Conservation (phyloP, 352 stramenopile genomes). For the Saprolegnia diclina region DNA sequence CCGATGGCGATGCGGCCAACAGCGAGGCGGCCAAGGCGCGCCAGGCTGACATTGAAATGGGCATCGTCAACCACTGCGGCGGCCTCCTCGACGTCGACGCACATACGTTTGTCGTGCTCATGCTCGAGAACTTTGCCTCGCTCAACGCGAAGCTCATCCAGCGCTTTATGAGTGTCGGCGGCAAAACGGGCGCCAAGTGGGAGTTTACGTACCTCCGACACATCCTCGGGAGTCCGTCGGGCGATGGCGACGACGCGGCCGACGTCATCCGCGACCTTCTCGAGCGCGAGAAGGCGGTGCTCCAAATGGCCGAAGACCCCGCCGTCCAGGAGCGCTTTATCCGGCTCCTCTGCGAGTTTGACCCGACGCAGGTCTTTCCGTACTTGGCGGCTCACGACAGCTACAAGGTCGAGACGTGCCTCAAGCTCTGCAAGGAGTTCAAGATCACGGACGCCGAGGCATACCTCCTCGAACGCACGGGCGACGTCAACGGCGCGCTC, state of each 20-base stretch:
- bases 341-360: conserved; percentile 68
- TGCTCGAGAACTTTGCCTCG: conserved; percentile 80
- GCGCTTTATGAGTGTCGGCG: conserved; percentile 73
- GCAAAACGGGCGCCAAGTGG: conserved; percentile 64
- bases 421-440: conserved; percentile 82
- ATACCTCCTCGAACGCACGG: conserved; percentile 90
- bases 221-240: conserved; percentile 46
- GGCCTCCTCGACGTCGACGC: conserved; percentile 86
- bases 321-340: conserved; percentile 81
- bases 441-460: conserved; percentile 82
- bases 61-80: conserved; percentile 62
- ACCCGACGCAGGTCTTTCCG: conserved; percentile 63
- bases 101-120: conserved; percentile 81
- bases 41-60: conserved; percentile 64
- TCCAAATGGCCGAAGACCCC: conserved; percentile 58
- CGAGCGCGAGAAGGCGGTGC: conserved; percentile 54
- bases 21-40: conserved; percentile 32
- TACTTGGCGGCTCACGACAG: conserved; percentile 81
- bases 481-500: conserved; percentile 89
- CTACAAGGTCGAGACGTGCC: conserved; percentile 80
- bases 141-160: conserved; percentile 83
- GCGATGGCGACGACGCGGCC: conserved; percentile 57
- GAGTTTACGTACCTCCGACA: conserved; percentile 81
- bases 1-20: conserved; percentile 34
- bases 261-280: conserved; percentile 76